phyloP scores from a whole-genome alignment of 805 yeast genomes.

The Candida endomychidarum region DNA sequence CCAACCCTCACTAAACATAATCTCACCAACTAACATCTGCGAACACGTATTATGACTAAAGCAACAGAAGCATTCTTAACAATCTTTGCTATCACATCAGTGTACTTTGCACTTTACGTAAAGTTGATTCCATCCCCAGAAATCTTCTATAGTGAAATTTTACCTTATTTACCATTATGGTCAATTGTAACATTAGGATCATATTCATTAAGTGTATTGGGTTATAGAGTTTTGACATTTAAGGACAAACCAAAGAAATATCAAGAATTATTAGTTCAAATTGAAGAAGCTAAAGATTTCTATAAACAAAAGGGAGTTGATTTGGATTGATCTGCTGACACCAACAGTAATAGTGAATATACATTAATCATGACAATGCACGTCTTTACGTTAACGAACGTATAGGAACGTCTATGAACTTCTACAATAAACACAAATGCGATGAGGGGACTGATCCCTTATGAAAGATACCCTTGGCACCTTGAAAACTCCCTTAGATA shows the following conservation, averaged over 20 bases:
- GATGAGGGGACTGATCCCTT: too few relatives aligned
- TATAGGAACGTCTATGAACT: too few relatives aligned
- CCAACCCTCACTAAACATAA: too few relatives aligned
- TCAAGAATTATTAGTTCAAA: conserved; percentile 55
- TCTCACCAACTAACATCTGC: neutral
- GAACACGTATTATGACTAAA: conserved; percentile 51
- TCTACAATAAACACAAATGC: too few relatives aligned
- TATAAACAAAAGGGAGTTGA: conserved; percentile 56
- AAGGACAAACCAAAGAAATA: conserved; percentile 71
- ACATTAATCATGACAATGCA: conserved; percentile 2
- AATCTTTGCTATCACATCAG: conserved; percentile 45
- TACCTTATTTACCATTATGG: conserved; percentile 75
- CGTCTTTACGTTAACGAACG: too few relatives aligned
- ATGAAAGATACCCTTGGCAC: too few relatives aligned
- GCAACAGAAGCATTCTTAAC: conserved; percentile 59
- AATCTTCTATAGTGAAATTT: conserved; percentile 49
- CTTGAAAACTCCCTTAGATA: too few relatives aligned
- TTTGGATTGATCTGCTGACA: conserved; percentile 30
- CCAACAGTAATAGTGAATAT: conserved; percentile 16
- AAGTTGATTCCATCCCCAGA: conserved; percentile 57
- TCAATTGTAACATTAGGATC: conserved; percentile 65
- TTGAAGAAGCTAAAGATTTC: conserved; percentile 62
- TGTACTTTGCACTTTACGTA: conserved; percentile 51
- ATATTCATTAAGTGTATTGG: conserved; percentile 65
- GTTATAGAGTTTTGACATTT: conserved; percentile 67